A percentile compares a stretch with the other conserved stretches of the same genome.
phyloP scores from a whole-genome alignment of 169 alveolate species.

The Cryptosporidium canis region DNA sequence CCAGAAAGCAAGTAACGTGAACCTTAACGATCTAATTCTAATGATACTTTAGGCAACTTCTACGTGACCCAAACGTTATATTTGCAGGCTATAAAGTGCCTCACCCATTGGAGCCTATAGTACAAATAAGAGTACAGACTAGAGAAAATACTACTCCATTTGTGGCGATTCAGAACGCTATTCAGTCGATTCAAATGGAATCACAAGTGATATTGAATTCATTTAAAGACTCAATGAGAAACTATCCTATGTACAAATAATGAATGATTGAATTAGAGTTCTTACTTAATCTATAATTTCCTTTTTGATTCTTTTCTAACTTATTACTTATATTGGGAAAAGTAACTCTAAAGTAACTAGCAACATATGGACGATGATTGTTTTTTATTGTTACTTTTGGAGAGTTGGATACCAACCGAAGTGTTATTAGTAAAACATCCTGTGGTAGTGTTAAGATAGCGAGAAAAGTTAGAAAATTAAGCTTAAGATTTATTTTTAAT shows the following conservation, averaged over 20 bases:
- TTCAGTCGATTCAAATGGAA: conserved; percentile 29
- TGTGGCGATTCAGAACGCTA: conserved; percentile 75
- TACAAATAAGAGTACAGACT: conserved; percentile 76
- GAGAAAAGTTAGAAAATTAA: not conserved
- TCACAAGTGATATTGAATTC: conserved; percentile 29
- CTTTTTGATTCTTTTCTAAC: not conserved
- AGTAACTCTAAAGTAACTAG: not conserved
- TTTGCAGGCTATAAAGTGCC: conserved; percentile 93
- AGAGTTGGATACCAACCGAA: conserved; percentile 47
- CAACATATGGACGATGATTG: conserved; percentile 51
- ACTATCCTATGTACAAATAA: conserved; percentile 57
- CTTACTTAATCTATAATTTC: not conserved
- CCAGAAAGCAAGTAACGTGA: not conserved
- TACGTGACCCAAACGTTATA: conserved; percentile 87
- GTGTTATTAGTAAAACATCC: conserved; percentile 44
- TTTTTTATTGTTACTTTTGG: conserved; percentile 8
- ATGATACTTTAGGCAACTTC: conserved; percentile 77
- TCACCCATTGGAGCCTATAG: conserved; percentile 89
- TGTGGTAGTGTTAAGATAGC: not conserved
- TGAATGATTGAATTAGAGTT: conserved; percentile 1
- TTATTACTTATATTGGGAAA: not conserved
- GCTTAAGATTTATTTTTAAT: not conserved
- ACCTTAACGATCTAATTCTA: not conserved
- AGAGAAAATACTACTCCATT: conserved; percentile 71
- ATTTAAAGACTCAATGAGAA: conserved; percentile 69